Evolutionary conservation across 371 early-diverging fungal species (phyloP).

Genomic region (Mucor indicus): DNA sequence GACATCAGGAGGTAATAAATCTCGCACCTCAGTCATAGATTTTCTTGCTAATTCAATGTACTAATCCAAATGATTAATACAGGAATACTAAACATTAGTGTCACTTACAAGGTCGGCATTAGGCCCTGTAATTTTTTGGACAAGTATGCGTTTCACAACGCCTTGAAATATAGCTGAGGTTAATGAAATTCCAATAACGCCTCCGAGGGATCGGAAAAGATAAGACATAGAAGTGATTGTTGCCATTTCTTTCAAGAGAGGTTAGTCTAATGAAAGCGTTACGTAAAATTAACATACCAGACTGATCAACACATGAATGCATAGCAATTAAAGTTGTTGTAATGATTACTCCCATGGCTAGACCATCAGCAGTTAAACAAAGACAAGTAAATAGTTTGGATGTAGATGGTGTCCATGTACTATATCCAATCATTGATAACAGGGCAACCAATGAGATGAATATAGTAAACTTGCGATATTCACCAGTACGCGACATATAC

Average conservation of each 20-base stretch:
- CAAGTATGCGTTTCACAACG: constrained; percentile 26
- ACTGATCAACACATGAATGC: constrained; percentile 31
- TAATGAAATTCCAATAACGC: constrained; percentile 40
- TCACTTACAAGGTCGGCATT: constrained; percentile 32
- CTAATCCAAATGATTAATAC: constrained; percentile 8
- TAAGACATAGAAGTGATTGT: constrained; percentile 48
- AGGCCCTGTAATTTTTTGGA: constrained; percentile 33
- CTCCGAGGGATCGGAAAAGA: constrained; percentile 45
- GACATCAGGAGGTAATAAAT: constrained; percentile 34
- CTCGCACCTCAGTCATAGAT: constrained; percentile 24
- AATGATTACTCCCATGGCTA: constrained; percentile 32
- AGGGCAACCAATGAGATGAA: constrained; percentile 8
- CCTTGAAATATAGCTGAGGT: constrained; percentile 46
- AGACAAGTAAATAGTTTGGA: constrained; percentile 5
- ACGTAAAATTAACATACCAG: constrained; percentile 16
- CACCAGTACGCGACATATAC: constrained; percentile 46
- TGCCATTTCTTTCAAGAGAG: constrained; percentile 36
- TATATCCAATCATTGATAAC: constrained; percentile 19
- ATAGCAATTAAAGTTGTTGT: constrained; percentile 38
- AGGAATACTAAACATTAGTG: neutral
- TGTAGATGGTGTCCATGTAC: constrained; percentile 22
- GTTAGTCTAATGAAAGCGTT: neutral
- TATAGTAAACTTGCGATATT: constrained; percentile 30
- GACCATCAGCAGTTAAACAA: constrained; percentile 34
- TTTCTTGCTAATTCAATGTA: constrained; percentile 42